Evolutionary conservation across 2,329 filamentous ascomycete species (phyloP).

Genomic region (Cercospora janseana): DNA sequence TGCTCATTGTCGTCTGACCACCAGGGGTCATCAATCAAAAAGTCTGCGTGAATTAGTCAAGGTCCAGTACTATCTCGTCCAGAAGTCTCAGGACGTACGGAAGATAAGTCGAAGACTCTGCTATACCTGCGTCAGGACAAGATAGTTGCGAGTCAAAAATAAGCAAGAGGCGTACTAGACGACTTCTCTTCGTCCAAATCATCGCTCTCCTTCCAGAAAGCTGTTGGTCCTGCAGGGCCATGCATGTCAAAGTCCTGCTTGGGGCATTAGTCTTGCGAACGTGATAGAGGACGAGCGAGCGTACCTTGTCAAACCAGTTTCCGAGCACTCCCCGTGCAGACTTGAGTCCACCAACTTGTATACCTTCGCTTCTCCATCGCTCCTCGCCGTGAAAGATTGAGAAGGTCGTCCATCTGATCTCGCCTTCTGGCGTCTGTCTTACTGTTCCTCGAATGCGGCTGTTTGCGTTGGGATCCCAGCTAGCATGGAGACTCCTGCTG

Average conservation of each 20-base stretch:
- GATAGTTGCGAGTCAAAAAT: conserved; percentile 21
- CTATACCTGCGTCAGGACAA: conserved; percentile 10
- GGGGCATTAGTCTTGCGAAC: background rate
- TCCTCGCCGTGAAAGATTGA: conserved; percentile 64
- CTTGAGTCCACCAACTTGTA: conserved; percentile 67
- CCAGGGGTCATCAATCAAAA: conserved; percentile 12
- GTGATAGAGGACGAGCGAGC: background rate
- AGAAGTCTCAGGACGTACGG: conserved; percentile 11
- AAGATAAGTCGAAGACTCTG: conserved; percentile 6
- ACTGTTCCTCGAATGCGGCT: conserved; percentile 66
- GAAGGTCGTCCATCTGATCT: conserved; percentile 71
- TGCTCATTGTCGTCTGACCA: too few species aligned
- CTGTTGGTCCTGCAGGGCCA: conserved; percentile 71
- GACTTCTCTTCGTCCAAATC: conserved; percentile 37
- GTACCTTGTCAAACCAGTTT: conserved; percentile 73
- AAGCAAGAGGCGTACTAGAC: conserved; percentile 28
- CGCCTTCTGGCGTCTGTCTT: conserved; percentile 64
- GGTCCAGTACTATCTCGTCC: conserved; percentile 12
- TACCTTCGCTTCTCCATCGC: conserved; percentile 72
- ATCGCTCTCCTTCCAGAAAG: conserved; percentile 73
- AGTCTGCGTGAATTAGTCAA: conserved; percentile 7
- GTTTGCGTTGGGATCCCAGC: conserved; percentile 67
- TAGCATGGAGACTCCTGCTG: conserved; percentile 61
- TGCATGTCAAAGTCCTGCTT: conserved; percentile 63
- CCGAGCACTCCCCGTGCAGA: conserved; percentile 68